Evolutionary conservation across 2,329 filamentous ascomycete genomes (phyloP), one percentile per base, ranked within the genome.

Genomic region (Dactylellina leptospora): DNA sequence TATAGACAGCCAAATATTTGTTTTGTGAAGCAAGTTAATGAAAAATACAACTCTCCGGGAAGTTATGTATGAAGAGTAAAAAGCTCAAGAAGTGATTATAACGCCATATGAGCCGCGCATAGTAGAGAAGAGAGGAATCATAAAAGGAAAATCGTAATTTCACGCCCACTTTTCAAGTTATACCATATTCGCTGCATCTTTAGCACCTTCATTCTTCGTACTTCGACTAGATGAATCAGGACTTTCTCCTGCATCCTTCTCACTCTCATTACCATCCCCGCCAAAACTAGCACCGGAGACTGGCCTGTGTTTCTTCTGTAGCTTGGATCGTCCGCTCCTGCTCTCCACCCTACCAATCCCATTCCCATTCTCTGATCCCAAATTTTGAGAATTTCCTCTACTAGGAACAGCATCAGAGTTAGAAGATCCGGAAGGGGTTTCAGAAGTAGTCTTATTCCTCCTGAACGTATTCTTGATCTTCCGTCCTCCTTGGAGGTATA

Each of bases 401-500:
- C 10, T 33, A 22, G 54, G 6, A 5, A 44, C 2, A 18, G 18
- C 22, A 20, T 18, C 36, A 16, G 45, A 28, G 18, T 22, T 45
- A 4, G 42, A 10, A 18, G 40, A 2, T 18, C 18, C 22, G 23
- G 2, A 18, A 27, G 45, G 16, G 5, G n/a, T 27, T 1, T 25
- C 18, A 20, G 47, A 30, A 18, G 18, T 55, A 10, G 16, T 18
- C 22, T 56, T 64, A 23, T 55, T 38, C 16, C 23, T 55, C 4
- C 27, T 38, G 25, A 64, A 64, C n/a, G 28, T 20, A 23, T 64
- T 55, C 40, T 55, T 64, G 20, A 54, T 73, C 54, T 61, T 74
- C 51, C 53, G 20, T 10, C 74, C 68, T 27, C 75, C 75, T 45
- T 48, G 27, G 3, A 87, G 79, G 77, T 85, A 86, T 1, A 86